Percentiles rank a stretch among this genome's conserved stretches.
Conservation (phyloP, 208 protist genomes). For the Leptomonas seymouri region DNA sequence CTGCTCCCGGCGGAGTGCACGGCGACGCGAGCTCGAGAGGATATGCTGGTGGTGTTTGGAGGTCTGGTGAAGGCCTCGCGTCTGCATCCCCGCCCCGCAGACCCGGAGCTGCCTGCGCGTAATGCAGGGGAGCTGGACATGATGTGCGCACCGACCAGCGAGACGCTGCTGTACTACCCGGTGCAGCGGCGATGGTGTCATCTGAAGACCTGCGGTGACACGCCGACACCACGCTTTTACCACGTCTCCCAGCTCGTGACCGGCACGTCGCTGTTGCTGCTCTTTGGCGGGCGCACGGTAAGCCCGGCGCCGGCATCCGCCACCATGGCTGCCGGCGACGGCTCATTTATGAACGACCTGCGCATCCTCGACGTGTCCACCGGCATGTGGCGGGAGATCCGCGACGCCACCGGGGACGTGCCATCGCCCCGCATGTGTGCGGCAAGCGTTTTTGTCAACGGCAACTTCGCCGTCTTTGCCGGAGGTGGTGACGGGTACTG, state of each 20-base stretch:
- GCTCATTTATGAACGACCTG: constrained; percentile 48
- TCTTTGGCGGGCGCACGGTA: constrained; percentile 58
- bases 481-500: constrained; percentile 43
- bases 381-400: constrained; percentile 43
- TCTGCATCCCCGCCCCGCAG: constrained; percentile 22
- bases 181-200: constrained; percentile 34
- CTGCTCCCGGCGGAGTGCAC: constrained; percentile 39
- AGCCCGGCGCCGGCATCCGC: not conserved
- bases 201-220: constrained; percentile 40
- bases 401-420: constrained; percentile 15
- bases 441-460: constrained; percentile 47
- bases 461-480: constrained; percentile 42
- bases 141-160: constrained; percentile 31
- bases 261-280: constrained; percentile 45
- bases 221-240: constrained; percentile 45
- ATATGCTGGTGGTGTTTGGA: constrained; percentile 57
- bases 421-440: constrained; percentile 49
- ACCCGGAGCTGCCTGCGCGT: constrained; percentile 30
- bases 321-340: constrained; percentile 5
- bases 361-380: constrained; percentile 50
- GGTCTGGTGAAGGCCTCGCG: constrained; percentile 34
- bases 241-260: constrained; percentile 48
- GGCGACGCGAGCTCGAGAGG: constrained; percentile 25
- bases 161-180: constrained; percentile 41
- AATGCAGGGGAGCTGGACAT: constrained; percentile 18